Evolutionary conservation across 1,284 basidiomycete genomes (phyloP).

Genomic region (Fistulinella staudtii): DNA sequence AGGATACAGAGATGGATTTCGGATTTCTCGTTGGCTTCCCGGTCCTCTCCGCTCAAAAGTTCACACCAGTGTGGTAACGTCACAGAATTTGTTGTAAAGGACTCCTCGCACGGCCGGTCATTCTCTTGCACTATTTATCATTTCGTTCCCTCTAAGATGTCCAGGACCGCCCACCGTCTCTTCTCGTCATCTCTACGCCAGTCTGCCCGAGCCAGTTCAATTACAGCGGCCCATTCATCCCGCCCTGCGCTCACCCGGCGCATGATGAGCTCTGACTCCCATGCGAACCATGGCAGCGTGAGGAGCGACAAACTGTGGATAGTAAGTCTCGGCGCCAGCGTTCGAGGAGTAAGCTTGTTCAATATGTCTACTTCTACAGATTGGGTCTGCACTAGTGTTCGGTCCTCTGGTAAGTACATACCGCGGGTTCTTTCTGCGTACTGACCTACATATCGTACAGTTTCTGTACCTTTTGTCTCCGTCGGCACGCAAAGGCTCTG

Average conservation of each 20-base stretch:
- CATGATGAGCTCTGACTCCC: constrained; percentile 25
- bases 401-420: constrained; percentile 27
- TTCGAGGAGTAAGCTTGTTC: neutral
- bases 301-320: constrained; percentile 30
- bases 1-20: no score
- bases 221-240: constrained; percentile 9
- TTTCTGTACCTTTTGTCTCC: constrained; percentile 33
- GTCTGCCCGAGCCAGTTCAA: constrained; percentile 6
- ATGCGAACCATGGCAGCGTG: constrained; percentile 17
- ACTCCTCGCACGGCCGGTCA: constrained; percentile 10
- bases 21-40: constrained; percentile 18
- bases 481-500: constrained; percentile 20
- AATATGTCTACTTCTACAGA: constrained; percentile 10
- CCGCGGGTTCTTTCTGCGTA: neutral
- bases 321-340: constrained; percentile 14
- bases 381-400: constrained; percentile 33
- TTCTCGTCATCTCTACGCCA: constrained; percentile 17
- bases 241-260: constrained; percentile 18
- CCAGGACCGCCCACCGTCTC: constrained; percentile 17
- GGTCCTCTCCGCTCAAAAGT: constrained; percentile 28
- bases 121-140: constrained; percentile 9
- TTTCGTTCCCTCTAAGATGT: constrained; percentile 14
- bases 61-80: constrained; percentile 31
- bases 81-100: constrained; percentile 27
- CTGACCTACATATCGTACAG: constrained; percentile 12